Conservation (phyloP, 192 early-diverging fungal genomes). For the Coemansia sp. region DNA sequence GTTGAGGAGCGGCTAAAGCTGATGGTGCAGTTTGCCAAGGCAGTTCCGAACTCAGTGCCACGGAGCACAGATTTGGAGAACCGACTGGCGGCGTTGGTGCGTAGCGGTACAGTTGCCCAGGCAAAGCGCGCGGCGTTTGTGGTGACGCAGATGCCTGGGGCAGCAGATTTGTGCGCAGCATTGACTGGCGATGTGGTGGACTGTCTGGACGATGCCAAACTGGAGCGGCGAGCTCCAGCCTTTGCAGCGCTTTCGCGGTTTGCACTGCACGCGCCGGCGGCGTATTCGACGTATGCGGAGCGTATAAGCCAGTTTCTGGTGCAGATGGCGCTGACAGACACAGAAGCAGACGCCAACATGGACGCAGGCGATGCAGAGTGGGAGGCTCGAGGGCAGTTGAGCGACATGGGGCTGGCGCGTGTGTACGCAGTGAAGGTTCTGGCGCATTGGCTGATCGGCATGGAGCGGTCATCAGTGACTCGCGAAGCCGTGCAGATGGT, state of each 20-base stretch:
- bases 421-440: constrained; percentile 59
- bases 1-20: constrained; percentile 35
- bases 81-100: constrained; percentile 52
- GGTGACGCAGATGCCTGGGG: constrained; percentile 61
- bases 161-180: constrained; percentile 47
- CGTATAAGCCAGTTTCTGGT: constrained; percentile 61
- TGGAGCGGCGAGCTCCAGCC: constrained; percentile 26
- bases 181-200: constrained; percentile 54
- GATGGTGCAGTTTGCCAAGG: constrained; percentile 74
- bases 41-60: constrained; percentile 58
- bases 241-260: constrained; percentile 65
- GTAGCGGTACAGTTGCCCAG: constrained; percentile 61
- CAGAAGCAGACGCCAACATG: background rate
- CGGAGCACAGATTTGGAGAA: constrained; percentile 28
- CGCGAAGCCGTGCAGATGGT: constrained; percentile 67
- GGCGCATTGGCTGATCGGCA: constrained; percentile 62
- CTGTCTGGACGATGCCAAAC: constrained; percentile 28
- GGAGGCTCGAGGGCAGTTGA: constrained; percentile 62
- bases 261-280: constrained; percentile 56
- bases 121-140: constrained; percentile 73
- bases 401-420: constrained; percentile 31
- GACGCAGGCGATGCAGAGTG: constrained; percentile 57
- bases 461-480: constrained; percentile 30
- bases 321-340: constrained; percentile 38
- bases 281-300: constrained; percentile 58